Base-by-base conservation (phyloP, 176 grass and related monocot genomes). In the Chloris gayana region DNA sequence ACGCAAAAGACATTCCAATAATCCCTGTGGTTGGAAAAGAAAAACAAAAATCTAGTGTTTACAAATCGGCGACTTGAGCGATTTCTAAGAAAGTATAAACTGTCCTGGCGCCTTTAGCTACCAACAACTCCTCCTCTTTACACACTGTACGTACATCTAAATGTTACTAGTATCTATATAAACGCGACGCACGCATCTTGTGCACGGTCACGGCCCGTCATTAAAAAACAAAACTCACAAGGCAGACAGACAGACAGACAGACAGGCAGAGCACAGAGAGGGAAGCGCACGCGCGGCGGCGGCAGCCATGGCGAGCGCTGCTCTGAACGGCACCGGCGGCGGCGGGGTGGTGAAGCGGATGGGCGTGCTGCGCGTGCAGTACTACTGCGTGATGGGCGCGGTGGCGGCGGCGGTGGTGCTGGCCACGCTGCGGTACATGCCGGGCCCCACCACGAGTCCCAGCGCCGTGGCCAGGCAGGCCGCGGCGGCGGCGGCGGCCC, bases 301-400 rank as follows among this genome's bases (percentile, higher is more conserved):
- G 42, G 6, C 21, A n/a, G 39, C 67, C 46, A 85, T 66, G 87
- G 87, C 71, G 82, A 81, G 77, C 71, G 77, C 77, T 7, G 49
- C 14, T 64, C 22, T 22, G 87, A 89, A 31, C 77, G 82, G 77
- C 5, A 74, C 17, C 0, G 54, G 61, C 8, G 72, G 22, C 34
- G 57, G 31, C 11, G 81, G 70, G 69, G 29, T 25, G 86, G 0
- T 53, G 71, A 89, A 80, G 87, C 73, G 53, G 64, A 14, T 76
- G 72, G 50, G 87, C n/a, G 45, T 64, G 57, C 27, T 85, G 44
- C 87, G 82, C 0, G 27, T 89, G 72, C 87, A 81, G 87, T 89
- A 89, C 77, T 89, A 89, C 87, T 81, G 78, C 87, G 87, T 89
- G 77, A 74, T 89, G 72, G 87, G 77, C 7, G 72, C 72, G 64